Percentiles rank a stretch among this genome's conserved stretches.
Evolutionary conservation across 106 monocot species (phyloP).

Genomic region (Dendrobium officinale): DNA sequence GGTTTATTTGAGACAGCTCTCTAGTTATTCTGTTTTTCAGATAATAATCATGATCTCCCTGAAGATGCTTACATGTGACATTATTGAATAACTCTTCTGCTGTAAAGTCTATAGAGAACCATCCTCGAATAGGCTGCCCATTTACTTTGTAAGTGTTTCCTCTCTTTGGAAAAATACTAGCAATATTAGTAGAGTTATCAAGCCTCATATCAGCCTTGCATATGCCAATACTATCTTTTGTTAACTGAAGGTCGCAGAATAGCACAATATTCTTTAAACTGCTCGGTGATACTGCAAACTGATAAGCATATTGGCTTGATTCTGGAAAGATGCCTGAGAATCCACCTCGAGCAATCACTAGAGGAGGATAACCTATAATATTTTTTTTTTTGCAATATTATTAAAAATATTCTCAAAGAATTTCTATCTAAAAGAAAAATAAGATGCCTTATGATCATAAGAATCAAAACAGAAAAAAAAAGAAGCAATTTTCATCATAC

Average conservation of each 20-base stretch:
- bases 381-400: not conserved
- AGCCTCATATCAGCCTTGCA: slow-evolving; percentile 58
- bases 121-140: slow-evolving; percentile 43
- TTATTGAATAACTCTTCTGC: slow-evolving; percentile 45
- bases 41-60: not conserved
- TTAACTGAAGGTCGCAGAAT: slow-evolving; percentile 77
- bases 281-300: slow-evolving; percentile 33
- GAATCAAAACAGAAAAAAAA: slow-evolving; percentile 1
- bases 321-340: slow-evolving; percentile 82
- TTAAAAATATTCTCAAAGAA: not conserved
- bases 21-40: no score
- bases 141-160: slow-evolving; percentile 56
- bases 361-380: slow-evolving; percentile 43
- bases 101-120: slow-evolving; percentile 78
- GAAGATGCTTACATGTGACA: slow-evolving; percentile 45
- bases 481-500: not conserved
- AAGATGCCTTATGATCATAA: not conserved
- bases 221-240: slow-evolving; percentile 70
- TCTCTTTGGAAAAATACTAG: slow-evolving; percentile 39
- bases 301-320: slow-evolving; percentile 48
- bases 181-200: slow-evolving; percentile 72
- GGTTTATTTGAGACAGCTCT: no score
- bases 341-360: slow-evolving; percentile 68
- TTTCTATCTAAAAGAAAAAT: not conserved
- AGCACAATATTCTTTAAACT: slow-evolving; percentile 47